Base-by-base conservation (phyloP, 2,329 filamentous ascomycete species). In the Alternaria atra region DNA sequence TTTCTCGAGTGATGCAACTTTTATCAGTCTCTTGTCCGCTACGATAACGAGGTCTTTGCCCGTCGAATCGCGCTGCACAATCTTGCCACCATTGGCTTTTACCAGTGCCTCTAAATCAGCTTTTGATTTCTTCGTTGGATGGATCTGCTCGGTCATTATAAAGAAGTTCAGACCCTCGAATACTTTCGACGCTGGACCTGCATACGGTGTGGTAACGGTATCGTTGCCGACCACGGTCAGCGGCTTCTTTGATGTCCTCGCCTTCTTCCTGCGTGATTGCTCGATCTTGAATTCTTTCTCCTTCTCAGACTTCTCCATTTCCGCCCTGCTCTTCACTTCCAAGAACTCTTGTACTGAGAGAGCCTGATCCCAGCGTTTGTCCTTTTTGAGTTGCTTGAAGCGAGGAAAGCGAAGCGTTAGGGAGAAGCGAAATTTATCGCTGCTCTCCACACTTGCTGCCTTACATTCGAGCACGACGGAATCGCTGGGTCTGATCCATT, bases 401-500 rank as follows among this genome's bases (percentile, higher is more conserved):
- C 95, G 89, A 2, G 95, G 95, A 70, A 99, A 99, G 1, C 95
- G 89, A 39, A 99, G 81, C 0, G 95, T 98, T 62, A 90, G 82
- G 1, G 87, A 87, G 15, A 87, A 87, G 7, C 90, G 89, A 74
- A 97, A 98, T 60, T 91, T 88, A 53, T 94, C 91, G 1, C 91
- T 94, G 0, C 83, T 80, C 0, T 86, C 87, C 0, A 96, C 87
- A 20, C 89, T 92, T 0, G 94, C 90, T 4, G 94, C 95, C 79
- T 98, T 99, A 63, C 95, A 91, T 44, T 91, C 90, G 0, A 99
- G 71, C 1, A 99, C 93, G 15, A 99, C 79, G 0, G 94, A 97
- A 62, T 98, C 92, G 53, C 87, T 89, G 0, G 95, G 93, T 34
- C 90, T 89, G 72, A 99, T 98, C 94, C 94, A 99, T 54, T 94